Evolutionary conservation across 345 rosid genomes (phyloP), one percentile per base, ranked within the genome.

Genomic region (Stellera chamaejasme): DNA sequence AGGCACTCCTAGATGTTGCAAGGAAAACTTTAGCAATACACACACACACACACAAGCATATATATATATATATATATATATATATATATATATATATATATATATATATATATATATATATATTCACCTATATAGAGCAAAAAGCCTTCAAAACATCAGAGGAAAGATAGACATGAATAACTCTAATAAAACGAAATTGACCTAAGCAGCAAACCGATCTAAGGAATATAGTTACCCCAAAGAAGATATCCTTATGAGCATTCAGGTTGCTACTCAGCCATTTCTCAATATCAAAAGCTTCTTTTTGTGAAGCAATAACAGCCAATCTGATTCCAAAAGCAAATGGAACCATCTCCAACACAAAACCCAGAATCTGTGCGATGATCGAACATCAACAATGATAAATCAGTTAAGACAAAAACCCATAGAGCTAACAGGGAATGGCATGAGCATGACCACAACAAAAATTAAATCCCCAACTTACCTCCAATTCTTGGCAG

Each of bases 401-500:
- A 23, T 12, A 49, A 11, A 58, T 14, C n/a, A 27, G n/a, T 58
- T 10, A 23, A n/a, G 46, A 14, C 14, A 25, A 9, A 62, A 15
- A 39, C 2, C 50, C 6, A 27, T 2, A 11, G 10, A 48, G 27
- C 6, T 26, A 42, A 25, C 11, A 50, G 26, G 5, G 27, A 11
- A 50, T 13, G 26, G 36, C 3, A 32, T 32, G 5, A 32, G 39
- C 39, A 32, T 32, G 39, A 32, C 39, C 39, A 32, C 39, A 26
- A 61, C 46, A 16, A 27, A 48, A 52, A n/a, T n/a, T 39, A 41
- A 48, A 60, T 48, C 10, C 50, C 16, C 53, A 59, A 26, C 48
- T 77, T 68, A 92, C 99, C 99, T 92, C 82, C 25, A 77, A 74
- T 68, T 93, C 97, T 71, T 82, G 89, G 59, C 84, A 82, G 62